phyloP scores from a whole-genome alignment of 176 grass and related monocot species.

The Aegilops bicornis region DNA sequence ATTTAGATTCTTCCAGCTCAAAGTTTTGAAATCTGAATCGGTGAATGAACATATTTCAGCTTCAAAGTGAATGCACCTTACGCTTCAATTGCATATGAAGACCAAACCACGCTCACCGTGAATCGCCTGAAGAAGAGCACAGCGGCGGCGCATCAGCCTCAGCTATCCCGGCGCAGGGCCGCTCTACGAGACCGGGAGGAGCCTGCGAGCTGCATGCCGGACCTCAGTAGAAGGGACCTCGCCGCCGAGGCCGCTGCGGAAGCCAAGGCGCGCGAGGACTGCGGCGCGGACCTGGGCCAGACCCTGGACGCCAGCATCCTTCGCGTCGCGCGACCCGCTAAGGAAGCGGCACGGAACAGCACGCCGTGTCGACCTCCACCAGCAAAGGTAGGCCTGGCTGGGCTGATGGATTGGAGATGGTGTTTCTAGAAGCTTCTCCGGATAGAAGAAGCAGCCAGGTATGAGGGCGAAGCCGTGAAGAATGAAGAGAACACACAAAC shows the following conservation, averaged over 20 bases:
- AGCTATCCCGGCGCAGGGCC: background rate
- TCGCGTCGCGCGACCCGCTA: background rate
- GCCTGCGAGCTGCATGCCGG: background rate
- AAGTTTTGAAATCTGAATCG: slow-evolving; percentile 6
- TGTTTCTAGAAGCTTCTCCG: slow-evolving; percentile 23
- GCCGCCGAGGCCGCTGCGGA: background rate
- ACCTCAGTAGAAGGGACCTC: slow-evolving; percentile 5
- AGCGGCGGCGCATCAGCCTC: background rate
- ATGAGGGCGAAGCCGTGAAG: background rate
- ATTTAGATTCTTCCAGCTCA: background rate
- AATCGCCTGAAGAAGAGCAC: slow-evolving; percentile 9
- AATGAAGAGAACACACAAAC: background rate
- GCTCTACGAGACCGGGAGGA: background rate
- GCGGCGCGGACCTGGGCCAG: slow-evolving; percentile 34
- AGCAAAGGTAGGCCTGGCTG: background rate
- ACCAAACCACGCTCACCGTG: slow-evolving; percentile 4
- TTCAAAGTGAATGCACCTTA: background rate
- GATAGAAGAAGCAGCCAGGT: background rate
- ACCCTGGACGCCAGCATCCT: slow-evolving; percentile 36
- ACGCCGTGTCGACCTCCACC: background rate
- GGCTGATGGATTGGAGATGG: background rate
- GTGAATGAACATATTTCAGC: background rate
- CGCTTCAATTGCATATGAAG: background rate
- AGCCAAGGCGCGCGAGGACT: slow-evolving; percentile 1
- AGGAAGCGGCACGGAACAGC: background rate